Base-by-base conservation (phyloP, 768 basidiomycete genomes). In the Panaeolus papilionaceus region DNA sequence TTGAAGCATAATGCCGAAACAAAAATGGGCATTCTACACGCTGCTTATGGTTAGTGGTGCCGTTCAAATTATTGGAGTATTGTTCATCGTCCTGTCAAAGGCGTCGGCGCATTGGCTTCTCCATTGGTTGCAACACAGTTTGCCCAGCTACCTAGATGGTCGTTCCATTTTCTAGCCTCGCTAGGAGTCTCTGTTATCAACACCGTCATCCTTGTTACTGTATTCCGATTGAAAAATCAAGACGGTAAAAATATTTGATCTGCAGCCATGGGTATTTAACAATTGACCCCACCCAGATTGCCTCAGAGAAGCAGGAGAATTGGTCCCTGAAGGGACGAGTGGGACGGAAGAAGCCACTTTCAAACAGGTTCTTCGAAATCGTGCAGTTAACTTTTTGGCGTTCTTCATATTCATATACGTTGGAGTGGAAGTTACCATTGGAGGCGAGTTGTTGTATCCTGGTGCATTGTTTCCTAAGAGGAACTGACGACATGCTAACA, bases 121-220 rank as follows among this genome's bases (percentile, higher is more conserved):
- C 95, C 95, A 2, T 83, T 96, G 18, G 87, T 91, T 0, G 85
- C 94, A 0, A 96, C 95, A 0, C 92, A 94, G 66, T 96, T 96
- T 70, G 82, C 92, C 0, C 86, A 88, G 66, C 71, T 86, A 26
- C 75, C 70, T 0, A 83, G 79, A 39, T 95, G 94, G 94, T 92
- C 89, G 0, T 90, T 92, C 75, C 91, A 95, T 75, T 96, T 89
- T 72, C 82, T 95, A 9, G 80, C 80, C 0, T 93, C 92, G 0
- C 77, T 95, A 0, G 90, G 87, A 0, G 70, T 96, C n/a, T 88
- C 92, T 0, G 65, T 88, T 16, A 69, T 80, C 47, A 94, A 92
- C 69, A 80, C 84, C 0, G 44, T 84, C 12, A 63, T 88, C 3
- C 76, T 95, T 4, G 69, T 84, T 2, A 66, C 71, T 2, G 86